Evolutionary conservation across 2,329 filamentous ascomycete species (phyloP).

Genomic region (Claviceps monticola): DNA sequence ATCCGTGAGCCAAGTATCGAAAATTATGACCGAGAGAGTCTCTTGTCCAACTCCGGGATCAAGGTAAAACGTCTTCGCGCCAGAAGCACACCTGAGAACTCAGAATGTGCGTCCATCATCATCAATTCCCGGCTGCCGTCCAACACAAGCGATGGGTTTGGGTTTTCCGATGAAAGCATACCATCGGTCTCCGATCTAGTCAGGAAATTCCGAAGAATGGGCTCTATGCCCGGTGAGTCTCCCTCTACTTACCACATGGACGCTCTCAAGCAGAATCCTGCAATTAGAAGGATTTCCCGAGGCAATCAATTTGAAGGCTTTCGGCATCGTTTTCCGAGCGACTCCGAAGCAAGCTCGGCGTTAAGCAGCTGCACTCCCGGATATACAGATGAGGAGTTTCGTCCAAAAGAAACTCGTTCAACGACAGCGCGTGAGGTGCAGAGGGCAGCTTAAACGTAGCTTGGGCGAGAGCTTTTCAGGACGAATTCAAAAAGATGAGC

Average conservation of each 20-base stretch:
- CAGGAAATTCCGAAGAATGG: conserved; percentile 12
- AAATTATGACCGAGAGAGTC: background rate
- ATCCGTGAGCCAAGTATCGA: background rate
- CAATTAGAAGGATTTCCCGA: conserved; percentile 4
- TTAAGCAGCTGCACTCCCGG: background rate
- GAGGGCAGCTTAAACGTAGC: background rate
- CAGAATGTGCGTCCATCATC: conserved; percentile 1
- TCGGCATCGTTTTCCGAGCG: conserved; percentile 7
- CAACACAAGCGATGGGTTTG: background rate
- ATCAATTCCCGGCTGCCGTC: background rate
- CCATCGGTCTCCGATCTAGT: conserved; percentile 14
- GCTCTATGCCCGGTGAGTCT: conserved; percentile 4
- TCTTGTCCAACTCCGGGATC: background rate
- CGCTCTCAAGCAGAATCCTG: background rate
- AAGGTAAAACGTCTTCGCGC: conserved; percentile 2
- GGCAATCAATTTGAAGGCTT: conserved; percentile 3
- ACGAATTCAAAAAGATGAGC: background rate
- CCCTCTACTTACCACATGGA: background rate
- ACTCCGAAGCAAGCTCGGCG: conserved; percentile 2
- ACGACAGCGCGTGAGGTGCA: background rate
- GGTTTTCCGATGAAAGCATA: conserved; percentile 4
- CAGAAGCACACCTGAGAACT: conserved; percentile 1
- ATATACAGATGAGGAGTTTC: background rate
- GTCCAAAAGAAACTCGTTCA: background rate
- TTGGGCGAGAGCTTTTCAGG: background rate